Base-by-base conservation (phyloP, 2,329 filamentous ascomycete genomes). In the Alternaria longipes region DNA sequence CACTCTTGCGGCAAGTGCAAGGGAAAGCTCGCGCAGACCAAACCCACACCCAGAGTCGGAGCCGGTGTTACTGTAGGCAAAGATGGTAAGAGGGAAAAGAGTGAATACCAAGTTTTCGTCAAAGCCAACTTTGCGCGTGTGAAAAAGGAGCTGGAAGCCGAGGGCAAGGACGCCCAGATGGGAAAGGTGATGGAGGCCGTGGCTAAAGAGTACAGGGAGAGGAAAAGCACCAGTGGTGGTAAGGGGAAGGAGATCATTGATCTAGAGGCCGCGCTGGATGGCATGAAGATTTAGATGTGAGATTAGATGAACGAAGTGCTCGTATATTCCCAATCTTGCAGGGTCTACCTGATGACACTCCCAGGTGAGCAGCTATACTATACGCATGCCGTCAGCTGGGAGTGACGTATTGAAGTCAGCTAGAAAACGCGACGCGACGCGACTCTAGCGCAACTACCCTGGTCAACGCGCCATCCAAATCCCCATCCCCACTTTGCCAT, bases 1-100 rank as follows among this genome's bases (percentile, higher is more conserved):
- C 89, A 93, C 69, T 86, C 87, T 1, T 98, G 94, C 76, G 93
- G 93, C 2, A 81, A 77, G n/a, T 98, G 94, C 77, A 90, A 89
- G 73, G 77, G 79, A 0, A 73, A 78, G 52, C 79, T 99, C 65
- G 82, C 87, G 69, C 95, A 98, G 84, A 89, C 89, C 8, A 93
- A 92, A 76, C 94, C 94, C 0, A 85, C 86, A 40, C 93, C 93
- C 0, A 83, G 91, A 81, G 56, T 20, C 41, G 61, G 59, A 1
- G 40, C 52, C 5, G 18, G 53, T 47, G 45, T 20, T 34, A 46
- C 32, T 47, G 60, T 38, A 4, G 59, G 40, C 8, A 66, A 60
- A 44, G 65, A 61, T 5, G 70, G 62, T 1, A 67, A 69, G 62
- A 68, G 54, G 55, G 67, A 69, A 73, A 77, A 78, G 58, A 82